A percentile compares a stretch with the other conserved stretches of the same genome.
These are phyloP conservation scores for Secale cereale DNA, from an alignment of 176 grass and related monocot species.

Conservation along the genomic window DNA sequence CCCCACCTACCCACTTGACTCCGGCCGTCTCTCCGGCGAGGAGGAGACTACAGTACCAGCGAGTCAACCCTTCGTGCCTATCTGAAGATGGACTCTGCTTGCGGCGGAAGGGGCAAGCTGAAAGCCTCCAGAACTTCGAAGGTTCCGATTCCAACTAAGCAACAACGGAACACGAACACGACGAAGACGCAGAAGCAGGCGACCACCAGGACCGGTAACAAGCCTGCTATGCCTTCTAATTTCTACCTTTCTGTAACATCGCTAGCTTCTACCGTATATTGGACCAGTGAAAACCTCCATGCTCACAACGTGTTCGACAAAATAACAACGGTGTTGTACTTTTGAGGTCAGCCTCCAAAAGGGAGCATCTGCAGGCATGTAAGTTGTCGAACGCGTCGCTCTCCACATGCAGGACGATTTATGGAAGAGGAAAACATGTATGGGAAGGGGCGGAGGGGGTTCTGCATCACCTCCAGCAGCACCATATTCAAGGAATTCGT, in stretches of 20 bases:
- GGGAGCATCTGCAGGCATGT: slow-evolving; percentile 85
- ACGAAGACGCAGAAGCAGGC: slow-evolving; percentile 19
- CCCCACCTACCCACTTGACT: too few species aligned
- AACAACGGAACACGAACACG: slow-evolving; percentile 31
- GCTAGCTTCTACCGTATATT: neutral
- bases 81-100: too few species aligned
- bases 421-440: too few species aligned
- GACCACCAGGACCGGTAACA: neutral
- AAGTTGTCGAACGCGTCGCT: slow-evolving; percentile 48
- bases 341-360: slow-evolving; percentile 61
- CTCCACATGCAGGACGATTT: neutral
- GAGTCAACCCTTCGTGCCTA: too few species aligned
- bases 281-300: neutral
- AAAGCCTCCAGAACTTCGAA: neutral
- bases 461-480: too few species aligned
- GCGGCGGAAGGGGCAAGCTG: too few species aligned
- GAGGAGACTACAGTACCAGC: too few species aligned
- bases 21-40: too few species aligned
- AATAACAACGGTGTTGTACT: slow-evolving; percentile 12
- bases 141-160: slow-evolving; percentile 27
- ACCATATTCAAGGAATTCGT: too few species aligned
- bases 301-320: slow-evolving; percentile 8
- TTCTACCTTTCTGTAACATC: slow-evolving; percentile 65
- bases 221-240: slow-evolving; percentile 51
- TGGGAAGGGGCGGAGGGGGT: too few species aligned